phyloP scores from a whole-genome alignment of 257 asterid genomes.

The Prunella vulgaris region DNA sequence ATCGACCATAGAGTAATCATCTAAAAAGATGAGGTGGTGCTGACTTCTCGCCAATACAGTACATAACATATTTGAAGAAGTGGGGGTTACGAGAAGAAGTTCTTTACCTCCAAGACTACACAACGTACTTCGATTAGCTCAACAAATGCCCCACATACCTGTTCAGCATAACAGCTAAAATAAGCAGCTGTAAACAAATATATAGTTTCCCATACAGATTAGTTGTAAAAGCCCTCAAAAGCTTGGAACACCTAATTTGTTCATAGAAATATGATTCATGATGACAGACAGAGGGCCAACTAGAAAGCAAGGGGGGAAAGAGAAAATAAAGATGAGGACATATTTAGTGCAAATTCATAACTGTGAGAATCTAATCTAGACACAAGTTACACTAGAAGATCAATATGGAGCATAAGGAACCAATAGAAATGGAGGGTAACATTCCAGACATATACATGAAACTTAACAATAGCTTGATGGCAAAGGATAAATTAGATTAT shows the following conservation, averaged over 20 bases:
- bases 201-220: neutral
- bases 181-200: conserved; percentile 16
- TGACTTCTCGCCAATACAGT: neutral
- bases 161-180: conserved; percentile 23
- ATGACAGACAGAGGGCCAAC: neutral
- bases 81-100: conserved; percentile 3
- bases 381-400: neutral
- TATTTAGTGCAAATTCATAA: neutral
- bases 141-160: conserved; percentile 98
- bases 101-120: conserved; percentile 68
- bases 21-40: neutral
- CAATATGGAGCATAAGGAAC: neutral
- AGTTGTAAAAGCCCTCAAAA: conserved; percentile 2
- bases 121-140: conserved; percentile 85
- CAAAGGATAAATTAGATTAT: neutral
- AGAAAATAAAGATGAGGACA: neutral
- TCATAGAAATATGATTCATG: neutral
- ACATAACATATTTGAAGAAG: neutral
- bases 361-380: neutral
- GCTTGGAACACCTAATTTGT: neutral
- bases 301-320: neutral
- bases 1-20: neutral
- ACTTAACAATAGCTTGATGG: neutral
- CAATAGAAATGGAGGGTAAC: neutral
- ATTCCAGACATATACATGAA: neutral